A percentile compares a stretch with the other conserved stretches of the same genome.
phyloP scores from a whole-genome alignment of 2,329 filamentous ascomycete genomes.

The Bipolaris victoriae region DNA sequence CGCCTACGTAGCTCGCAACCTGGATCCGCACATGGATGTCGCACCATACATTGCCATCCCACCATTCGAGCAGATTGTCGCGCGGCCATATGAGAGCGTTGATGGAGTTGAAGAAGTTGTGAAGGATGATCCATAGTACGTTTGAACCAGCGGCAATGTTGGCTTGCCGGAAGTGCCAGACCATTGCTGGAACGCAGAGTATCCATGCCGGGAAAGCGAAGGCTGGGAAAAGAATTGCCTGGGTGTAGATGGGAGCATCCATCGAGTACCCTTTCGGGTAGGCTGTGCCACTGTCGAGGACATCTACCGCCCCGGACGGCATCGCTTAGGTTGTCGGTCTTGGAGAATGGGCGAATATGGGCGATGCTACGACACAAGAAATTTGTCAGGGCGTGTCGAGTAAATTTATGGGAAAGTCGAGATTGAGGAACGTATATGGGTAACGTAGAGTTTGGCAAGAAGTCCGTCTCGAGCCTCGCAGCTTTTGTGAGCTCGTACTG shows the following conservation, averaged over 20 bases:
- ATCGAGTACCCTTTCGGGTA: not conserved
- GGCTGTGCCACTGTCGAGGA: not conserved
- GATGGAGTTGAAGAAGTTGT: conserved; percentile 64
- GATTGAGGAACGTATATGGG: not conserved
- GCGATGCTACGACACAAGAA: not conserved
- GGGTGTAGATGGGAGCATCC: conserved; percentile 34
- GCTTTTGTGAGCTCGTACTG: not conserved
- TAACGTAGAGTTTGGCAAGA: not conserved
- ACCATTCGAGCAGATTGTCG: conserved; percentile 62
- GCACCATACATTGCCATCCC: conserved; percentile 65
- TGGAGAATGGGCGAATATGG: not conserved
- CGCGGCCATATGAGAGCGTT: conserved; percentile 70
- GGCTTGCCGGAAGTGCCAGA: conserved; percentile 65
- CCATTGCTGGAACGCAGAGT: conserved; percentile 62
- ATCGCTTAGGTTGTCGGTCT: not conserved
- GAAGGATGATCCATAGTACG: conserved; percentile 61
- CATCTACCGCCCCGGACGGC: not conserved
- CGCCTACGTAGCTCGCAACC: conserved; percentile 59
- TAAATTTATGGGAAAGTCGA: conserved; percentile 1
- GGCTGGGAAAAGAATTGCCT: conserved; percentile 54
- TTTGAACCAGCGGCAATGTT: conserved; percentile 66
- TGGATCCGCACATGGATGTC: conserved; percentile 68
- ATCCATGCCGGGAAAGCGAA: conserved; percentile 59
- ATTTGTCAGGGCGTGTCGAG: conserved; percentile 2
- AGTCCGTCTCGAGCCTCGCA: not conserved